Conservation (phyloP, 225 moss, liverwort and hornwort species). For the Bryoerythrophyllum caledonicum region DNA sequence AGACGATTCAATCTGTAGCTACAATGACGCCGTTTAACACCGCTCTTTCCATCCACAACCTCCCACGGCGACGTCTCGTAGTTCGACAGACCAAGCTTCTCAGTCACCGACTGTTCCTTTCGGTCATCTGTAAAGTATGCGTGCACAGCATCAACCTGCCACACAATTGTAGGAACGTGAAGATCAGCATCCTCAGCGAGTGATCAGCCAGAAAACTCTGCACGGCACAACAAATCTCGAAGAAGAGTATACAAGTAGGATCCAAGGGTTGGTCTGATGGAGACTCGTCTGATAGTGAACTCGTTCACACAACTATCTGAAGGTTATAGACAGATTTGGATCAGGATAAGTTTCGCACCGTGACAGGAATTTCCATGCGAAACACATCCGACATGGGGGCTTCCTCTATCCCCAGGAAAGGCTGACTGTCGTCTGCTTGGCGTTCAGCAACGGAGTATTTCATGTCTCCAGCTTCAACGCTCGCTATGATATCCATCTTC, state of each 20-base stretch:
- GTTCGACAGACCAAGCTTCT: constrained; percentile 56
- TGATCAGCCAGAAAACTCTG: not conserved
- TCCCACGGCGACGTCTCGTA: constrained; percentile 71
- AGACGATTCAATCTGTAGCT: constrained; percentile 58
- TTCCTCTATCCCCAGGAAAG: constrained; percentile 64
- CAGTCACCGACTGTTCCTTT: constrained; percentile 16
- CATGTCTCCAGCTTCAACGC: constrained; percentile 81
- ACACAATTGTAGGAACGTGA: not conserved
- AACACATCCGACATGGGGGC: constrained; percentile 64
- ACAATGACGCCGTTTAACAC: constrained; percentile 52
- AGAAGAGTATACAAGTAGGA: not conserved
- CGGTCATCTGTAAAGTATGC: not conserved
- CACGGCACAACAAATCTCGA: not conserved
- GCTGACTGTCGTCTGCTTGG: constrained; percentile 51
- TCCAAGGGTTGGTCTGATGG: not conserved
- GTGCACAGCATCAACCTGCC: constrained; percentile 13
- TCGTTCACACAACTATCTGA: not conserved
- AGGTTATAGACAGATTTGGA: not conserved
- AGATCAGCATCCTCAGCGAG: not conserved
- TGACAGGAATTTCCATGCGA: constrained; percentile 43
- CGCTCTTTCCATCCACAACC: constrained; percentile 56
- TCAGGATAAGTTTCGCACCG: constrained; percentile 29
- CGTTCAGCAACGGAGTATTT: constrained; percentile 72
- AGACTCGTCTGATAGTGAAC: not conserved
- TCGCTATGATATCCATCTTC: constrained; percentile 82